Evolutionary conservation across 2,329 filamentous ascomycete species (phyloP).

Genomic region (Sphaceloma murrayae): DNA sequence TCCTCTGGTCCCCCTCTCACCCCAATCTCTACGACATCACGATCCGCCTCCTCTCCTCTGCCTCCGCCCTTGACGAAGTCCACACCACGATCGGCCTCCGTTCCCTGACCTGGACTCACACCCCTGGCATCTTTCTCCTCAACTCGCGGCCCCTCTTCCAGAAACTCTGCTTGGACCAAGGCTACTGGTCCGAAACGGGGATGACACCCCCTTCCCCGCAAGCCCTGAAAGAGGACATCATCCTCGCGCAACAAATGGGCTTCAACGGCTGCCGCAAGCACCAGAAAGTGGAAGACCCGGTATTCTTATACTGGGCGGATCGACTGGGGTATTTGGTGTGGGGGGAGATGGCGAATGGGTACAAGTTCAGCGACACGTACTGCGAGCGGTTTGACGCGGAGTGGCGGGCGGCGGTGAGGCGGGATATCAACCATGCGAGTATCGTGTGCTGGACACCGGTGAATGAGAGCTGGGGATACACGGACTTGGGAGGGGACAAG

Average conservation of each 20-base stretch:
- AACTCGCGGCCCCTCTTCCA: conserved; percentile 53
- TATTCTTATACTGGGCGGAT: conserved; percentile 54
- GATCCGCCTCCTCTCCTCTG: conserved; percentile 38
- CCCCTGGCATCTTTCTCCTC: conserved; percentile 50
- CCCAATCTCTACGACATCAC: conserved; percentile 19
- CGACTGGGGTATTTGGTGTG: conserved; percentile 52
- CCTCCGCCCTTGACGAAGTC: conserved; percentile 45
- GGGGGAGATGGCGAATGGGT: conserved; percentile 57
- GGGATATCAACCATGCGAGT: conserved; percentile 57
- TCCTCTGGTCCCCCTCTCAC: conserved; percentile 25
- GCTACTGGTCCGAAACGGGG: conserved; percentile 53
- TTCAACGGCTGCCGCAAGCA: conserved; percentile 58
- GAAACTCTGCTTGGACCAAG: conserved; percentile 51
- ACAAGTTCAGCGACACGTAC: conserved; percentile 51
- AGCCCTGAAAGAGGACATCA: conserved; percentile 43
- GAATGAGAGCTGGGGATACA: conserved; percentile 57
- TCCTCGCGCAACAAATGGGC: conserved; percentile 50
- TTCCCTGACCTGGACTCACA: conserved; percentile 48
- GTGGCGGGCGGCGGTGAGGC: conserved; percentile 52
- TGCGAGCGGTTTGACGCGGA: conserved; percentile 53
- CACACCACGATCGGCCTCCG: conserved; percentile 54
- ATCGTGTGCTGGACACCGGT: conserved; percentile 59
- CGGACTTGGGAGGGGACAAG: conserved; percentile 45
- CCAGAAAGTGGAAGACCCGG: conserved; percentile 54
- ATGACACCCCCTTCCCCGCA: conserved; percentile 47